Base-by-base conservation (phyloP, 1,284 basidiomycete genomes). In the Melampsora abietis-canadensis region DNA sequence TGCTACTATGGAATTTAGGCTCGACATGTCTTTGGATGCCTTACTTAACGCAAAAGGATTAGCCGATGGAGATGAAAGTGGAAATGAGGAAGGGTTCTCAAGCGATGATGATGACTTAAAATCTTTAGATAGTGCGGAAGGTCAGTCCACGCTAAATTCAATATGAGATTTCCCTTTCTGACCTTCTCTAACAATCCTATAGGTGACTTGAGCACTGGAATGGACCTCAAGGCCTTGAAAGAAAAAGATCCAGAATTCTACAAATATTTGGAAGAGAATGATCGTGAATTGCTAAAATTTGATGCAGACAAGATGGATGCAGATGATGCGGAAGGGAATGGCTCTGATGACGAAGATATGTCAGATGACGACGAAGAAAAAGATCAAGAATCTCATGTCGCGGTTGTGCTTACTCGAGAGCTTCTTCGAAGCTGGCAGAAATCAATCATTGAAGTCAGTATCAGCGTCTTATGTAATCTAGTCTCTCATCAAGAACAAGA, bases 231-330 rank as follows among this genome's bases (percentile, higher is more conserved):
- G 64, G 90, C 92, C 80, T 86, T 98, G 51, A 91, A 91, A 15
- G 90, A 95, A 82, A 95, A 92, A 82, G 96, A 98, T 82, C 95
- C 95, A 21, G 95, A 97, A 80, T 98, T 98, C 84, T 98, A 88
- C 89, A 94, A 96, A 83, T 98, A 96, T 81, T 85, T 98, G 7
- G 90, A 96, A 84, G 92, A 98, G 83, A 95, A 98, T 81, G 95
- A 98, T 83, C 85, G 86, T 73, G 92, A 94, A 69, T 84, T 98
- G 40, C 85, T 98, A 6, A 85, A 92, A 1, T 98, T 98, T 81
- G 78, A 78, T 37, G 76, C 74, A 30, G 76, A 77, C 40, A 75
- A 78, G 30, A 46, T 47, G 37, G 64, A 74, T 46, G 65, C 54
- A 15, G 77, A 76, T 46, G 77, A 66, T 2, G 82, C 76, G 48